Conservation (phyloP, 2,329 filamentous ascomycete genomes). For the Fusarium devonianum region DNA sequence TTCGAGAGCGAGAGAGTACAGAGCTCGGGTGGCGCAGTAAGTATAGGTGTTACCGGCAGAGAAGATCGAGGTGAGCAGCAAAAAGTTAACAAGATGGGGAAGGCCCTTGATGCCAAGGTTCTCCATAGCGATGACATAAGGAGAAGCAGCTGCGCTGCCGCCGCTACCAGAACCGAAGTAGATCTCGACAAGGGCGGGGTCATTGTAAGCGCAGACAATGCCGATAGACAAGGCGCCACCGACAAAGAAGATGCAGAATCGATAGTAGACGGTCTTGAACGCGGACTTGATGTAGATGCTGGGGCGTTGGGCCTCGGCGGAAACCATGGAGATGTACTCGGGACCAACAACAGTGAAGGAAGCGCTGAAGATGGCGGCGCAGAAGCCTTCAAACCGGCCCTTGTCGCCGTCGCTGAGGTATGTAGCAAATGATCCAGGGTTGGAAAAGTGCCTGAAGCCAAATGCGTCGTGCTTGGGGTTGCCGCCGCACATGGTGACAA, state of each 20-base stretch:
- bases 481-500: slow-evolving; percentile 68
- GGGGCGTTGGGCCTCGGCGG: slow-evolving; percentile 69
- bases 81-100: slow-evolving; percentile 64
- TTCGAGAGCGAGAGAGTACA: slow-evolving; percentile 58
- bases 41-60: slow-evolving; percentile 45
- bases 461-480: slow-evolving; percentile 63
- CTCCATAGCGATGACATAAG: slow-evolving; percentile 50
- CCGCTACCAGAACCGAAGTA: slow-evolving; percentile 45
- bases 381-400: slow-evolving; percentile 71
- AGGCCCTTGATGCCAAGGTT: slow-evolving; percentile 60
- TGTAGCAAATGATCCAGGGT: slow-evolving; percentile 61
- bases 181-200: slow-evolving; percentile 62
- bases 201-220: slow-evolving; percentile 63
- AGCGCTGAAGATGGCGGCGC: slow-evolving; percentile 67
- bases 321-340: slow-evolving; percentile 68
- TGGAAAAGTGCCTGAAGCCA: slow-evolving; percentile 72
- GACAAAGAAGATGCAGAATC: slow-evolving; percentile 47
- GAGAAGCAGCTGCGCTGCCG: slow-evolving; percentile 59
- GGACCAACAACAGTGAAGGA: slow-evolving; percentile 67
- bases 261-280: slow-evolving; percentile 58
- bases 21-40: slow-evolving; percentile 57
- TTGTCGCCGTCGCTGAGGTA: slow-evolving; percentile 64
- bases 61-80: slow-evolving; percentile 50
- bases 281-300: slow-evolving; percentile 63
- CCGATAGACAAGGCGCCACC: slow-evolving; percentile 63